Conservation (phyloP, 1,284 basidiomycete genomes). For the Ganoderma leucocontextum region DNA sequence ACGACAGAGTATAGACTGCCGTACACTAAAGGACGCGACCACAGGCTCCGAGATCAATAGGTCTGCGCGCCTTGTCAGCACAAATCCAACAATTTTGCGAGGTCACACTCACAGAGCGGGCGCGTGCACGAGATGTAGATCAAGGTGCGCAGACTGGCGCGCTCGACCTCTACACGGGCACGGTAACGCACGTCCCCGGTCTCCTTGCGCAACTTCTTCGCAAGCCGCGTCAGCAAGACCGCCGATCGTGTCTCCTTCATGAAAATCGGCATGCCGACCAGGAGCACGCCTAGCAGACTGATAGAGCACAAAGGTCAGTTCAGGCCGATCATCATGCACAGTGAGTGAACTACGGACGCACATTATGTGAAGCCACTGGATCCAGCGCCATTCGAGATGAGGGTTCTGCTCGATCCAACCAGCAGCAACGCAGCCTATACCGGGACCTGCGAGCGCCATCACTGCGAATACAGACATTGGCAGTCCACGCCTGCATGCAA, state of each 20-base stretch:
- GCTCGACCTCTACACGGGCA: conserved; percentile 72
- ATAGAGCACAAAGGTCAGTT: neutral
- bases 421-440: conserved; percentile 70
- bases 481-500: conserved; percentile 60
- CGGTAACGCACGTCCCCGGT: conserved; percentile 71
- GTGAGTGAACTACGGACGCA: conserved; percentile 31
- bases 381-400: conserved; percentile 79
- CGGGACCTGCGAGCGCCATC: conserved; percentile 65
- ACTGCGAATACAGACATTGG: conserved; percentile 77
- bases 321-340: conserved; percentile 9
- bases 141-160: conserved; percentile 58
- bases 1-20: neutral
- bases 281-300: conserved; percentile 54
- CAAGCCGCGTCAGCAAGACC: conserved; percentile 67
- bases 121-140: conserved; percentile 75
- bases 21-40: conserved; percentile 76
- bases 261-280: conserved; percentile 54
- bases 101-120: conserved; percentile 61
- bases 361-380: conserved; percentile 83
- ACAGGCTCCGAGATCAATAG: conserved; percentile 80
- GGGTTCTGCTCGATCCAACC: conserved; percentile 76
- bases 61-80: conserved; percentile 45
- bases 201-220: conserved; percentile 65
- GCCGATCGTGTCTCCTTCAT: conserved; percentile 71
- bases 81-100: neutral